Evolutionary conservation across 2,329 filamentous ascomycete species (phyloP).

Genomic region (Phyllosticta citriasiana): DNA sequence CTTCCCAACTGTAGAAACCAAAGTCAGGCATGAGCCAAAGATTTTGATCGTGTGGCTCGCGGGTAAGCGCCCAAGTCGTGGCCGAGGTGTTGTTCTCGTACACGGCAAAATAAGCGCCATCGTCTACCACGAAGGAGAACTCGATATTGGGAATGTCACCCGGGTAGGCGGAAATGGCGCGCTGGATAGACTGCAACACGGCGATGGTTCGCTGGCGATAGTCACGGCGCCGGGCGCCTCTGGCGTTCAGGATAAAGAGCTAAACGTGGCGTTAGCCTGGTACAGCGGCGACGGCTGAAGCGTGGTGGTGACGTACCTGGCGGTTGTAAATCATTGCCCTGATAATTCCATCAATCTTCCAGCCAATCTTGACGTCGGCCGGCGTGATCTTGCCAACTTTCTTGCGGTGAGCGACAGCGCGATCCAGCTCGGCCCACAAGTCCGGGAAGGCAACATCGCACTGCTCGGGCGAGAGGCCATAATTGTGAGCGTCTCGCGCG

Average conservation of each 20-base stretch:
- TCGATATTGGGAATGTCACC: slow-evolving; percentile 40
- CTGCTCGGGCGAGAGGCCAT: slow-evolving; percentile 13
- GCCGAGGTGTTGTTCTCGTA: slow-evolving; percentile 6
- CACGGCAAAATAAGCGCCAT: slow-evolving; percentile 8
- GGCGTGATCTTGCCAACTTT: slow-evolving; percentile 13
- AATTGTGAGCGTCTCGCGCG: slow-evolving; percentile 15
- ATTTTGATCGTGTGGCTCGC: slow-evolving; percentile 6
- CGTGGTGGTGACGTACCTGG: slow-evolving; percentile 13
- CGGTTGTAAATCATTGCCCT: slow-evolving; percentile 22
- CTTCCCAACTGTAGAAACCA: slow-evolving; percentile 13
- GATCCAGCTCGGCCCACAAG: slow-evolving; percentile 19
- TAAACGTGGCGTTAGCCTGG: slow-evolving; percentile 11
- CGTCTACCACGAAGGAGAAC: slow-evolving; percentile 40
- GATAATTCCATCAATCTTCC: slow-evolving; percentile 15
- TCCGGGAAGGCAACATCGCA: slow-evolving; percentile 16
- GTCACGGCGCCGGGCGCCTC: slow-evolving; percentile 13
- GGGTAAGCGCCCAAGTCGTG: slow-evolving; percentile 9
- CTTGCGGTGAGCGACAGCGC: slow-evolving; percentile 14
- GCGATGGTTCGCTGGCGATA: slow-evolving; percentile 27
- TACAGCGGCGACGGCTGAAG: background rate
- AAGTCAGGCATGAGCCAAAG: slow-evolving; percentile 18
- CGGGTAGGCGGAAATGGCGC: slow-evolving; percentile 42
- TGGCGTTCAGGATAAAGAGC: slow-evolving; percentile 25
- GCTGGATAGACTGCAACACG: slow-evolving; percentile 44
- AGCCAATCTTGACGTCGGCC: slow-evolving; percentile 17